Evolutionary conservation across 2,329 filamentous ascomycete genomes (phyloP).

Genomic region (Colletotrichum filicis): DNA sequence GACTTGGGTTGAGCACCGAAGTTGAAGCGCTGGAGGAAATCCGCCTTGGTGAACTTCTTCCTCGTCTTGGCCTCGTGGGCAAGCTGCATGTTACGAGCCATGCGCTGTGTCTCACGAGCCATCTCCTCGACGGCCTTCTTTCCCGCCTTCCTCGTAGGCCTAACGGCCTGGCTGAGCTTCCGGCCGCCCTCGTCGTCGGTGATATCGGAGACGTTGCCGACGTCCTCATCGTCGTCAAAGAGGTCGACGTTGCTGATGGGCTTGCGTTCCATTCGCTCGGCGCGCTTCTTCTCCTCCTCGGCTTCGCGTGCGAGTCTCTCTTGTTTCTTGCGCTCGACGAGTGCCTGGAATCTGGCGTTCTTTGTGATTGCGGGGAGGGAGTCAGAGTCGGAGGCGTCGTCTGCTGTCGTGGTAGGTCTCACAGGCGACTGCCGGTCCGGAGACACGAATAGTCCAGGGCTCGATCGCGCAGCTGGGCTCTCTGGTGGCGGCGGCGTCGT

Average conservation of each 20-base stretch:
- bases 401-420: constrained; percentile 38
- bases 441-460: constrained; percentile 67
- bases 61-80: constrained; percentile 89
- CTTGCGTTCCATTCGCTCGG: constrained; percentile 53
- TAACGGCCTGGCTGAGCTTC: constrained; percentile 74
- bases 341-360: constrained; percentile 74
- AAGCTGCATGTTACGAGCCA: constrained; percentile 90
- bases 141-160: constrained; percentile 85
- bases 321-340: constrained; percentile 78
- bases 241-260: constrained; percentile 51
- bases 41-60: constrained; percentile 88
- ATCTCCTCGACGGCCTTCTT: constrained; percentile 97
- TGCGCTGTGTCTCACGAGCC: constrained; percentile 91
- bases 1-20: constrained; percentile 60
- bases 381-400: constrained; percentile 55
- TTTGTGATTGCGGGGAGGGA: constrained; percentile 61
- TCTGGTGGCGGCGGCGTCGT: constrained; percentile 45
- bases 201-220: constrained; percentile 66
- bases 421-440: constrained; percentile 51
- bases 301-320: constrained; percentile 77
- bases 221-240: constrained; percentile 56
- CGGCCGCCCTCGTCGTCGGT: constrained; percentile 72
- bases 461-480: constrained; percentile 41
- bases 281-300: constrained; percentile 60
- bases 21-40: constrained; percentile 87